Evolutionary conservation across 805 yeast genomes (phyloP), one percentile per base, ranked within the genome.

Genomic region (Wickerhamiella dianesei): DNA sequence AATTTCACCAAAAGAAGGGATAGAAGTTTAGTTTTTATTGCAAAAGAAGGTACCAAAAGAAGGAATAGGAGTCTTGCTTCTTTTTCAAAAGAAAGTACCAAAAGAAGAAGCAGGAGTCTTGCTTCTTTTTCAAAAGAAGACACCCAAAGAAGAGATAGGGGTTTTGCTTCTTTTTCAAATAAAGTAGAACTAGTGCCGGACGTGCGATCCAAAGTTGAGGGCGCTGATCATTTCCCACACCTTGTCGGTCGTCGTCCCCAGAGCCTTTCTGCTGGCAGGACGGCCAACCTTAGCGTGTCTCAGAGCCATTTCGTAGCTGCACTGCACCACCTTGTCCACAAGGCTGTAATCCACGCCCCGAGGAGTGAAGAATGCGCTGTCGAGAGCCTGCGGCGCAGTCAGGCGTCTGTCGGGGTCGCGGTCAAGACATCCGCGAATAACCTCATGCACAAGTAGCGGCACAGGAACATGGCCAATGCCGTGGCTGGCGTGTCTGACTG

Each of bases 281-380:
- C 64, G 58, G 54, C 65, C 69, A 52, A 66, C 25, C 64, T 67
- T 68, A 56, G 69, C 65, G 48, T 56, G 46, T 63, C 67, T 60
- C 57, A 66, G 71, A 16, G 95, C 96, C 63, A 76, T 84, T 49
- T 74, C 72, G 20, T 86, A 81, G 2, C 95, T 87, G 64, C 79
- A 80, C 48, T 75, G 79, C 22, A 85, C 80, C 55, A 87, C 66
- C 54, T 81, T 88, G 47, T 75, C 69, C 22, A 86, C 69, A 53
- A 84, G 78, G 19, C 71, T 68, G 54, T 75, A 75, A 36, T 83
- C 77, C 2, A 87, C 82, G 22, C 79, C 71, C 50, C 81, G 75
- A 1, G 97, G 96, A 42, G 72, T 74, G 52, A 88, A 66, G 56
- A 87, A 89, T 29, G 79, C 73, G 35, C 82, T 73, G n/a, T 66